phyloP scores from a whole-genome alignment of 257 asterid genomes.

The Penstemon barbatus region DNA sequence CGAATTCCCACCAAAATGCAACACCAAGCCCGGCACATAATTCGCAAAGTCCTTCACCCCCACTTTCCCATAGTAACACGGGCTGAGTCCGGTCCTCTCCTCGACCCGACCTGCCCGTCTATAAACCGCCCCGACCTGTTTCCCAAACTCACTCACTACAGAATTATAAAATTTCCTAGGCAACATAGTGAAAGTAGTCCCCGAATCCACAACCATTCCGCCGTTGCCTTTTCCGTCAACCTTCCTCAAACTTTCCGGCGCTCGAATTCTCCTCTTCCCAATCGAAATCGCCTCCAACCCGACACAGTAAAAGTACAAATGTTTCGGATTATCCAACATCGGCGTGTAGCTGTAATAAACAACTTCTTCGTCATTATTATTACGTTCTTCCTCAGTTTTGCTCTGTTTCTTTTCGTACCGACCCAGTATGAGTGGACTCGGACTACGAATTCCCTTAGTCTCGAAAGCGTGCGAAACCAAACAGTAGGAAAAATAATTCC shows the following conservation, averaged over 20 bases:
- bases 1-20: conserved; percentile 80
- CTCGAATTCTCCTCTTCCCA: conserved; percentile 44
- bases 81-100: conserved; percentile 69
- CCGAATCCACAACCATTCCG: conserved; percentile 98
- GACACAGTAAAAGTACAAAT: conserved; percentile 66
- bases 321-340: conserved; percentile 73
- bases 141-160: conserved; percentile 49
- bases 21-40: conserved; percentile 52
- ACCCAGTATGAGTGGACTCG: conserved; percentile 84
- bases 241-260: conserved; percentile 56
- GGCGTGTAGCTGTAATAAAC: conserved; percentile 65
- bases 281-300: conserved; percentile 68
- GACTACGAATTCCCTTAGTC: conserved; percentile 34
- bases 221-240: conserved; percentile 75
- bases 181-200: conserved; percentile 87
- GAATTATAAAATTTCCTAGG: conserved; percentile 54
- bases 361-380: not conserved
- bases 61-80: conserved; percentile 59
- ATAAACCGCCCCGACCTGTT: conserved; percentile 40
- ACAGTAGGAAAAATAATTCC: conserved; percentile 85
- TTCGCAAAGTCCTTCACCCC: conserved; percentile 2
- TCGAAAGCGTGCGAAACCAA: conserved; percentile 70
- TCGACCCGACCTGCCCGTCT: conserved; percentile 61
- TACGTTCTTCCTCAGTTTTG: not conserved
- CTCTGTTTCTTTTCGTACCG: conserved; percentile 39